These are phyloP conservation scores for Plasmodium sp. DNA, from an alignment of 169 alveolate genomes.

Conservation along the genomic window DNA sequence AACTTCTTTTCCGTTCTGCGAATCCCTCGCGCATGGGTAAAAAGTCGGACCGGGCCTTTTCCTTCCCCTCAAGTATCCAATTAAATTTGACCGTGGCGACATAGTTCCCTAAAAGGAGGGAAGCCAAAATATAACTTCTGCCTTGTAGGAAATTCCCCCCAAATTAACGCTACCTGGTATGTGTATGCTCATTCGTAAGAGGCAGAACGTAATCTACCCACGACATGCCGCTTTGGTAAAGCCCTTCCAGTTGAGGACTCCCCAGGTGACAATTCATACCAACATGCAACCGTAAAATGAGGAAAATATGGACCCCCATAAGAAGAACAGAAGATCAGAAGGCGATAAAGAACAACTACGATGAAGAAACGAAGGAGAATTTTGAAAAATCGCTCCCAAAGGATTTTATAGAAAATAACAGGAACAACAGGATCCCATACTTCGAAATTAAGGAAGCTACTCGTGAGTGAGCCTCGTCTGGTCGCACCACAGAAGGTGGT, in stretches of 20 bases:
- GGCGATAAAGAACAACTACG: constrained; percentile 55
- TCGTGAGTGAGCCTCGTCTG: neutral
- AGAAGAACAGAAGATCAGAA: constrained; percentile 76
- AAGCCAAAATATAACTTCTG: neutral
- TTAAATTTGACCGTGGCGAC: neutral
- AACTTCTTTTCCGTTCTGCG: neutral
- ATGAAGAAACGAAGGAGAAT: constrained; percentile 58
- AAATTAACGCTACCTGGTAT: neutral
- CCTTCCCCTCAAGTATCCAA: neutral
- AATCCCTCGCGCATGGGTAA: neutral
- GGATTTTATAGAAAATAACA: constrained; percentile 69
- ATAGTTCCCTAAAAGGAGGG: neutral
- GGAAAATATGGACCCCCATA: constrained; percentile 77
- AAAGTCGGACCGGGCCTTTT: neutral
- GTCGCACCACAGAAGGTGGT: neutral
- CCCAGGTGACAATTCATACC: neutral
- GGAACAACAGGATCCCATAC: constrained; percentile 67
- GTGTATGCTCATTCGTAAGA: neutral
- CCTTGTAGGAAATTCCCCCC: neutral
- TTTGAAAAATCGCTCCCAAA: constrained; percentile 70
- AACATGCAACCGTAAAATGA: constrained; percentile 42
- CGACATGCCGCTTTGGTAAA: neutral
- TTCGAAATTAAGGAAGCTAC: constrained; percentile 73
- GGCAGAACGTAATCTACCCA: neutral
- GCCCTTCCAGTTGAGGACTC: neutral